These are phyloP conservation scores for Suillus plorans DNA, from an alignment of 768 basidiomycete genomes.

Conservation along the genomic window DNA sequence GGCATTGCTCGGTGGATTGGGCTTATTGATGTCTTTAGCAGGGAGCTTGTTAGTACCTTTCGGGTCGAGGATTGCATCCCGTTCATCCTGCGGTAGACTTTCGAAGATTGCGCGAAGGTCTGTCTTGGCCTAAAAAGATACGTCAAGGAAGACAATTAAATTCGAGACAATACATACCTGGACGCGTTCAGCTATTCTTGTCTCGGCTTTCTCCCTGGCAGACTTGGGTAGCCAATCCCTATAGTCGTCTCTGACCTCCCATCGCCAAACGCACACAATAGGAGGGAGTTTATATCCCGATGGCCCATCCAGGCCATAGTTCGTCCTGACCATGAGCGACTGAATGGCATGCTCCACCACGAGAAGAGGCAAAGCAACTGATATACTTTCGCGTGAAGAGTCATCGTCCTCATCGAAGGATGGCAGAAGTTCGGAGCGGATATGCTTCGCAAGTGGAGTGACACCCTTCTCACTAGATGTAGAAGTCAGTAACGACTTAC, in stretches of 20 bases:
- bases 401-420: slow-evolving; percentile 55
- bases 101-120: slow-evolving; percentile 56
- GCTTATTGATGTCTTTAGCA: slow-evolving; percentile 34
- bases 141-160: neutral
- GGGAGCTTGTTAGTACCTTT: slow-evolving; percentile 38
- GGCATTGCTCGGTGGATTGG: slow-evolving; percentile 6
- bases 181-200: slow-evolving; percentile 59
- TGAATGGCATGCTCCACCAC: slow-evolving; percentile 67
- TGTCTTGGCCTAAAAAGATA: slow-evolving; percentile 51
- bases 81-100: slow-evolving; percentile 56
- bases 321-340: slow-evolving; percentile 60
- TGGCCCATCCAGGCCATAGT: slow-evolving; percentile 72
- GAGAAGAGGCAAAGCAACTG: slow-evolving; percentile 41
- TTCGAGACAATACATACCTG: slow-evolving; percentile 44
- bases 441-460: slow-evolving; percentile 59
- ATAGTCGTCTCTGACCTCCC: slow-evolving; percentile 72
- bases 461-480: slow-evolving; percentile 68
- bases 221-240: slow-evolving; percentile 68
- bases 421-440: slow-evolving; percentile 69
- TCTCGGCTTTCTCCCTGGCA: slow-evolving; percentile 59
- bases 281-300: slow-evolving; percentile 56
- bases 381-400: slow-evolving; percentile 30
- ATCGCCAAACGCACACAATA: slow-evolving; percentile 76
- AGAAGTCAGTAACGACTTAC: neutral
- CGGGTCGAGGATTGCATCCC: slow-evolving; percentile 54